These are phyloP conservation scores for Macrophomina phaseolina DNA, from an alignment of 2,329 filamentous ascomycete species.

Conservation along the genomic window DNA sequence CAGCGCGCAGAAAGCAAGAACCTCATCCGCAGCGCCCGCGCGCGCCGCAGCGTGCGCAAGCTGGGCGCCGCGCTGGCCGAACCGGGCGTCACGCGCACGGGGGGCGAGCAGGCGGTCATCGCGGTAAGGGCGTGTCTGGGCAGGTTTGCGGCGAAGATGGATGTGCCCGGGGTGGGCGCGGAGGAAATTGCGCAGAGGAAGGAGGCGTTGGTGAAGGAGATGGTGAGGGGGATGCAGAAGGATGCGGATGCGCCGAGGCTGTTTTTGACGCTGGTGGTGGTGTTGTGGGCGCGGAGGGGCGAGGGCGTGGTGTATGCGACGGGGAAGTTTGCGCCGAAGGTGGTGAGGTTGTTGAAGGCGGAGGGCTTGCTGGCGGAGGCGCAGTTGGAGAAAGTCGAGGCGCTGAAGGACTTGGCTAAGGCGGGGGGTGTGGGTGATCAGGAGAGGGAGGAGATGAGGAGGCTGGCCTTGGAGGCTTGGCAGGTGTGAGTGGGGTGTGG, in stretches of 20 bases:
- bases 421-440: conserved; percentile 37
- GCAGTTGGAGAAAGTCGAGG: conserved; percentile 40
- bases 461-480: conserved; percentile 33
- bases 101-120: conserved; percentile 13
- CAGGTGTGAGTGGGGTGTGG: neutral
- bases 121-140: conserved; percentile 33
- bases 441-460: conserved; percentile 42
- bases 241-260: conserved; percentile 44
- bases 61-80: conserved; percentile 35
- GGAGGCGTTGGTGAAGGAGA: conserved; percentile 38
- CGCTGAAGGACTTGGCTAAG: conserved; percentile 47
- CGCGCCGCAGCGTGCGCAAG: conserved; percentile 39
- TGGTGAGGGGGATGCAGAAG: conserved; percentile 42
- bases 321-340: conserved; percentile 48
- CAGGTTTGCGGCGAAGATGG: conserved; percentile 44
- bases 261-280: conserved; percentile 44
- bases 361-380: conserved; percentile 30
- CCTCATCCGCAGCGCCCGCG: conserved; percentile 39
- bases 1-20: conserved; percentile 40
- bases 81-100: neutral
- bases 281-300: conserved; percentile 39
- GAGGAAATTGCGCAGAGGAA: conserved; percentile 34
- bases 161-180: conserved; percentile 29
- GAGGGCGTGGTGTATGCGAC: conserved; percentile 47
- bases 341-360: conserved; percentile 44